Percentiles rank a stretch among this genome's conserved stretches.
Conservation (phyloP, 1,139 yeast species). For the Candida sp. region DNA sequence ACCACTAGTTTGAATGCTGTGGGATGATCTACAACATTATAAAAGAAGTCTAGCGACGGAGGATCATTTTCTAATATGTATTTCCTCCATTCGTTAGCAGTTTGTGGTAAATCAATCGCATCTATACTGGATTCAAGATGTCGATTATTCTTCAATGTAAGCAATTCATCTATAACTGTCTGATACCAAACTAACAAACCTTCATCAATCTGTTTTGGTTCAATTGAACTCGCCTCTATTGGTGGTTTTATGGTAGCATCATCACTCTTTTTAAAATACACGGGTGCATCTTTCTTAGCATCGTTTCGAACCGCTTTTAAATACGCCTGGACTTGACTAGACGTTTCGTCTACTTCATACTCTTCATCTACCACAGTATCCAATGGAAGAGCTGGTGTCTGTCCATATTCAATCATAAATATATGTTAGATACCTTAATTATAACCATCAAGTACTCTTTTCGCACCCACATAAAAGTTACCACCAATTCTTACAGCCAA, state of each 20-base stretch:
- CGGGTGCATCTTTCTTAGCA: slow-evolving; percentile 20
- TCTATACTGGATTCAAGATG: neutral
- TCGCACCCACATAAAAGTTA: neutral
- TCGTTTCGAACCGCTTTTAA: slow-evolving; percentile 27
- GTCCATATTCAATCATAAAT: slow-evolving; percentile 17
- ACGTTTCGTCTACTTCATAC: slow-evolving; percentile 5
- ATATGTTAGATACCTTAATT: no score
- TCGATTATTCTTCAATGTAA: slow-evolving; percentile 1
- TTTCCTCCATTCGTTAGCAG: slow-evolving; percentile 31
- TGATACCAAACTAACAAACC: slow-evolving; percentile 2
- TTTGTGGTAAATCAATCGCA: slow-evolving; percentile 15
- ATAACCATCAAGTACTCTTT: no score
- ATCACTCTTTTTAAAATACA: slow-evolving; percentile 9
- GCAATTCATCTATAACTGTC: slow-evolving; percentile 3
- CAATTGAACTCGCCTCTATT: neutral
- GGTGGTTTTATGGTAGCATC: neutral
- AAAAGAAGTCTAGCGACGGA: slow-evolving; percentile 21
- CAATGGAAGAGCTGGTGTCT: slow-evolving; percentile 20
- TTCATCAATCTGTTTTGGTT: neutral
- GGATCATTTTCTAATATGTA: slow-evolving; percentile 25
- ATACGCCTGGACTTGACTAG: slow-evolving; percentile 22
- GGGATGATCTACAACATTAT: slow-evolving; percentile 23
- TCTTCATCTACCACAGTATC: slow-evolving; percentile 8
- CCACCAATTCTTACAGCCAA: slow-evolving; percentile 1
- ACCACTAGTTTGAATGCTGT: slow-evolving; percentile 33